Conservation (phyloP, 2,329 filamentous ascomycete species). For the Neonectria sp. region DNA sequence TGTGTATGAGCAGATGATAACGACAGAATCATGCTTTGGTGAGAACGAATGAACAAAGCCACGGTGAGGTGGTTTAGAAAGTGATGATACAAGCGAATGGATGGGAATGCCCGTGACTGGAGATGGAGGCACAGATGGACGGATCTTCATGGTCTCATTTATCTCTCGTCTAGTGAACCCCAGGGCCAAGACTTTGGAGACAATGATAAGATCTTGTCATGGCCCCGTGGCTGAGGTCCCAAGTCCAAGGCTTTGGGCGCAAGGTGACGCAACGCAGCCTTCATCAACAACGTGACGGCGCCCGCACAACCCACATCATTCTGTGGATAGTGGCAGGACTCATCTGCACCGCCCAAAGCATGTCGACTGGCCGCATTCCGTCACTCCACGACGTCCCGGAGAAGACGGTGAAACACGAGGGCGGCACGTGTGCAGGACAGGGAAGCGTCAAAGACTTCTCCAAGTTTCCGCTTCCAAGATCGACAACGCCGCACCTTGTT, state of each 20-base stretch:
- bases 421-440: constrained; percentile 13
- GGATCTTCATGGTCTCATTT: constrained; percentile 21
- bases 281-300: not conserved
- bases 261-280: not conserved
- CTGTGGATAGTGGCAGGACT: not conserved
- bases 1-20: constrained; percentile 2
- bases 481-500: not conserved
- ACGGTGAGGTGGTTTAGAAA: constrained; percentile 13
- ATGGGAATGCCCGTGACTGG: not conserved
- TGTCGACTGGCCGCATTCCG: not conserved
- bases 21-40: constrained; percentile 8
- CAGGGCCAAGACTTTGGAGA: not conserved
- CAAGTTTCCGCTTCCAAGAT: not conserved
- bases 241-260: constrained; percentile 3
- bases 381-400: not conserved
- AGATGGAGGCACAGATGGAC: not conserved
- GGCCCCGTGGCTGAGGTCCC: constrained; percentile 6
- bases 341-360: constrained; percentile 2
- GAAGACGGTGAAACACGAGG: constrained; percentile 12
- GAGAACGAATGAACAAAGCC: not conserved
- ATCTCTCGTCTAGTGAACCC: constrained; percentile 12
- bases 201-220: not conserved
- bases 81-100: constrained; percentile 23
- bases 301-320: not conserved
- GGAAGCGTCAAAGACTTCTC: no score